phyloP scores from a whole-genome alignment of 352 stramenopile species.

The Pythium rishiriense region DNA sequence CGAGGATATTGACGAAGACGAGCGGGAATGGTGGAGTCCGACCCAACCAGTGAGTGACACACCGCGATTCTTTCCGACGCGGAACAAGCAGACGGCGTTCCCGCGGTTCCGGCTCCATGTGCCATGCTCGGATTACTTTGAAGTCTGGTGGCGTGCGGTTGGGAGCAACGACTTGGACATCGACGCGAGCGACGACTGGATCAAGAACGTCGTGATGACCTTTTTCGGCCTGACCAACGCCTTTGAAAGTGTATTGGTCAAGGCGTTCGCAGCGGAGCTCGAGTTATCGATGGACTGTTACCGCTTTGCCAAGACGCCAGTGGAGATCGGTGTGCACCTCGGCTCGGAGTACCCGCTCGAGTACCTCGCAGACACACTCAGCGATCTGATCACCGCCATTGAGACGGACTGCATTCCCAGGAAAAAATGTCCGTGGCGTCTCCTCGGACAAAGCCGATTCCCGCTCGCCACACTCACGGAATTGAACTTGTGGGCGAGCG shows the following conservation, averaged over 20 bases:
- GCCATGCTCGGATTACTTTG: background rate
- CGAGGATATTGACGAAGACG: background rate
- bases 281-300: background rate
- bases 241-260: background rate
- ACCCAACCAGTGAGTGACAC: background rate
- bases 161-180: constrained; percentile 3
- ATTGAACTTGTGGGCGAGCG: background rate
- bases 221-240: background rate
- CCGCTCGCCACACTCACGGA: background rate
- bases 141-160: background rate
- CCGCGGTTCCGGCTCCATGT: background rate
- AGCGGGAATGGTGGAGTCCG: background rate
- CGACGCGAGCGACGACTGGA: background rate
- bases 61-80: background rate
- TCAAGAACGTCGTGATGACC: background rate
- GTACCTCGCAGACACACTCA: background rate
- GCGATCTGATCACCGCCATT: background rate
- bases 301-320: background rate
- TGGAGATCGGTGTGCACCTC: background rate
- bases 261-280: background rate
- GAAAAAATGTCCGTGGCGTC: background rate
- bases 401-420: background rate
- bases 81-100: background rate
- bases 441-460: constrained; percentile 2
- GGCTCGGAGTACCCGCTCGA: background rate